Percentiles rank a stretch among this genome's conserved stretches.
Evolutionary conservation across 257 asterid species (phyloP).

Genomic region (Ballota nigra): DNA sequence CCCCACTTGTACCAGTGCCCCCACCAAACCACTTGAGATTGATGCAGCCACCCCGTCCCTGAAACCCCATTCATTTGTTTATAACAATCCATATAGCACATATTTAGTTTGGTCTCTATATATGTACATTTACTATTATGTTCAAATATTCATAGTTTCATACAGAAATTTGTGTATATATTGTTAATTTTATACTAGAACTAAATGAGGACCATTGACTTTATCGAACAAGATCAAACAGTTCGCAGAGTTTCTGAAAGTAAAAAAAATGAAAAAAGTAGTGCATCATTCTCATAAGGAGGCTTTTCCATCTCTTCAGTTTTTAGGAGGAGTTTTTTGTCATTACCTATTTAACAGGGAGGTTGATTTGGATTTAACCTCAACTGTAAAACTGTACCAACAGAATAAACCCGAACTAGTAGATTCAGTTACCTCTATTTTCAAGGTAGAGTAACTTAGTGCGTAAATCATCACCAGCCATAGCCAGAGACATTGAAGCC

Average conservation of each 20-base stretch:
- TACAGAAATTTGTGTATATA: neutral
- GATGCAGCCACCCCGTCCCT: neutral
- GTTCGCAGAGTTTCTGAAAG: neutral
- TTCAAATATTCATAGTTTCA: neutral
- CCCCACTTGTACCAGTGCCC: too few species aligned
- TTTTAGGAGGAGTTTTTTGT: neutral
- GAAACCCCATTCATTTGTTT: neutral
- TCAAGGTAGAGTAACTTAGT: constrained; percentile 82
- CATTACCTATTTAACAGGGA: neutral
- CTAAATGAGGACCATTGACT: neutral
- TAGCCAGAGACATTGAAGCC: constrained; percentile 94
- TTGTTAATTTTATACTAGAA: neutral
- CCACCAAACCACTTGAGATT: too few species aligned
- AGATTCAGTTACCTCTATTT: constrained; percentile 64
- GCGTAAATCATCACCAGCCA: constrained; percentile 94
- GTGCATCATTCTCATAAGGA: neutral
- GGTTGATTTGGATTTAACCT: neutral
- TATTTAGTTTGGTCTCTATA: neutral
- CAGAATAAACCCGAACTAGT: neutral
- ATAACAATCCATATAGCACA: neutral
- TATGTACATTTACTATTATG: neutral
- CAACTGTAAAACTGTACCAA: constrained; percentile 2
- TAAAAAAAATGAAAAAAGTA: neutral
- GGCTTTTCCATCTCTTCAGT: neutral
- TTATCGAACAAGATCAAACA: neutral